Percentiles rank a stretch among this genome's conserved stretches.
Evolutionary conservation across 768 basidiomycete genomes (phyloP).

Genomic region (Artomyces pyxidatus): DNA sequence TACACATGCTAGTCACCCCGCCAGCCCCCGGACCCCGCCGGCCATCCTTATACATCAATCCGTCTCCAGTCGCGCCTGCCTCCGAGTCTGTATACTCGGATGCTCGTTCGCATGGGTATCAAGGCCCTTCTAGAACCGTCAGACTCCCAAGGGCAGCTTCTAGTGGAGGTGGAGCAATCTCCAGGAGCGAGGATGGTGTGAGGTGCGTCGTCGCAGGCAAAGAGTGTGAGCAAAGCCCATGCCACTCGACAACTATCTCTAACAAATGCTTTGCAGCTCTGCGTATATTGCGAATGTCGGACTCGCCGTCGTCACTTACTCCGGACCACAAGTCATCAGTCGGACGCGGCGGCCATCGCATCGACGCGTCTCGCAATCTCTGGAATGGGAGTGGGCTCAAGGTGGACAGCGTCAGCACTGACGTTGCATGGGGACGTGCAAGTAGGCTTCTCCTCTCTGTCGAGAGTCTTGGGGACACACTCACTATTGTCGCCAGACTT

Average conservation of each 20-base stretch:
- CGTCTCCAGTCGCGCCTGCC: neutral
- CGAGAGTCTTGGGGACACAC: neutral
- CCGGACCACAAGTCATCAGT: conserved; percentile 40
- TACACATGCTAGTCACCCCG: no score
- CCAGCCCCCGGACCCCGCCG: no score
- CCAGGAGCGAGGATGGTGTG: conserved; percentile 57
- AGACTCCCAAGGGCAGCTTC: conserved; percentile 53
- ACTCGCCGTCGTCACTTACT: conserved; percentile 31
- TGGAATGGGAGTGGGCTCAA: conserved; percentile 77
- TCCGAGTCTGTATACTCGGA: conserved; percentile 30
- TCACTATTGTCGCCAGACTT: conserved; percentile 37
- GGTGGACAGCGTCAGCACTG: conserved; percentile 70
- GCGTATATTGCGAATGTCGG: conserved; percentile 41
- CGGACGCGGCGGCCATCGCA: conserved; percentile 55
- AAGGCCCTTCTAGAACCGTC: conserved; percentile 42
- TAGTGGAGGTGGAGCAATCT: conserved; percentile 57
- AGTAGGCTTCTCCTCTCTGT: conserved; percentile 32
- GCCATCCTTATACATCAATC: neutral
- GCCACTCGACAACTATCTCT: neutral
- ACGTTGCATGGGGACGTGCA: conserved; percentile 73
- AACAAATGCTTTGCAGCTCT: conserved; percentile 17
- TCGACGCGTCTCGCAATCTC: conserved; percentile 68
- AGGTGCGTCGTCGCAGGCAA: conserved; percentile 71
- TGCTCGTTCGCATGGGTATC: conserved; percentile 35
- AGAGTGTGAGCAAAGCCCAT: conserved; percentile 45